phyloP scores from a whole-genome alignment of 331 rosid species.

The Erythrophleum ivorense region DNA sequence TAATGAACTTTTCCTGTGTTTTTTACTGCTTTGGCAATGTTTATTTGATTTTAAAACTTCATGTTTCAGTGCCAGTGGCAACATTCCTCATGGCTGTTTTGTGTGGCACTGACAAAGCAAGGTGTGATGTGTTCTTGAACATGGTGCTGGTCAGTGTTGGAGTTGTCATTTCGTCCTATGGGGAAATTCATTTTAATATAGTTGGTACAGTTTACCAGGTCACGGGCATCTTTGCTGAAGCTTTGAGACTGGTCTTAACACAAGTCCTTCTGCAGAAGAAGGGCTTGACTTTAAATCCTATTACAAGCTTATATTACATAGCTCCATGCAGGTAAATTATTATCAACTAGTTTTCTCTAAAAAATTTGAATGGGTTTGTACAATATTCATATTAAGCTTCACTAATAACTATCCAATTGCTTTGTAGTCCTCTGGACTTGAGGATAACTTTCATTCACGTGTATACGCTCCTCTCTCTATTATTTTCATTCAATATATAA shows the following conservation, averaged over 20 bases:
- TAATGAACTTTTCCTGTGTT: constrained; percentile 25
- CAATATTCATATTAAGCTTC: neutral
- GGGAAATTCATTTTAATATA: constrained; percentile 89
- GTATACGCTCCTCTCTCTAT: neutral
- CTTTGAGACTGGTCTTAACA: constrained; percentile 87
- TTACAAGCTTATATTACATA: constrained; percentile 88
- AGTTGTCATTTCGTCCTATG: constrained; percentile 88
- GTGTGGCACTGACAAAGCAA: constrained; percentile 83
- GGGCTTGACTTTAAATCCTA: constrained; percentile 83
- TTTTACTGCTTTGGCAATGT: constrained; percentile 16
- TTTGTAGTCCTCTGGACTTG: constrained; percentile 21
- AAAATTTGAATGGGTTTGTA: neutral
- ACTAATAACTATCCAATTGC: constrained; percentile 21
- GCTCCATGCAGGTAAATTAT: constrained; percentile 89
- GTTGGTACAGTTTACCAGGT: constrained; percentile 91
- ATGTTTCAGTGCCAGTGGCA: constrained; percentile 92
- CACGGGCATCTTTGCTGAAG: constrained; percentile 87
- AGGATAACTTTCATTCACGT: constrained; percentile 19
- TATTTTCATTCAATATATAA: neutral
- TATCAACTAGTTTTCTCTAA: constrained; percentile 26
- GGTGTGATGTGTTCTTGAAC: constrained; percentile 89
- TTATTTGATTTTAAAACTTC: constrained; percentile 36
- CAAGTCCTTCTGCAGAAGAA: constrained; percentile 94
- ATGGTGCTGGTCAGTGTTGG: constrained; percentile 97
- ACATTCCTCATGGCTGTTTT: constrained; percentile 80